Conservation (phyloP, 73 alveolate species). For the Stentor coeruleus region DNA sequence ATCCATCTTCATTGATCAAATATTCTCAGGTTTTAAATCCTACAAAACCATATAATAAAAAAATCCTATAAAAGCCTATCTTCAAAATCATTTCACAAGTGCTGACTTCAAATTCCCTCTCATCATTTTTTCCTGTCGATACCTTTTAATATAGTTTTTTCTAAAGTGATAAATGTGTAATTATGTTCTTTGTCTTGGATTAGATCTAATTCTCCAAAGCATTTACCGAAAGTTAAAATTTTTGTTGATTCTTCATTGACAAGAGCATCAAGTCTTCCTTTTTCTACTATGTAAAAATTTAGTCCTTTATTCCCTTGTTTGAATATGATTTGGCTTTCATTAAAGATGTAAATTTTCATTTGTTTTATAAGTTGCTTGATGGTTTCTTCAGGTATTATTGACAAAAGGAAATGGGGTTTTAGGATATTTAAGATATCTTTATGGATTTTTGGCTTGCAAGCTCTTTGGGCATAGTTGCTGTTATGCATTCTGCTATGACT, state of each 20-base stretch:
- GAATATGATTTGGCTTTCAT: not conserved
- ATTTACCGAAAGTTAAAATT: not conserved
- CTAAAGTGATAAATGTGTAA: not conserved
- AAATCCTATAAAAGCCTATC: too few species aligned
- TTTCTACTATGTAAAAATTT: not conserved
- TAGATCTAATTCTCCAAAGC: not conserved
- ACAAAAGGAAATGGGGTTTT: not conserved
- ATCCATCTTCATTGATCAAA: conserved; percentile 14
- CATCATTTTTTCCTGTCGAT: not conserved
- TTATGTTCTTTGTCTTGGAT: not conserved
- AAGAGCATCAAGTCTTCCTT: not conserved
- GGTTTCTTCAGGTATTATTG: not conserved
- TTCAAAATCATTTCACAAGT: too few species aligned
- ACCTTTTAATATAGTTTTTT: too few species aligned
- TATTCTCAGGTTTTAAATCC: conserved; percentile 9
- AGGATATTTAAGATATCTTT: not conserved
- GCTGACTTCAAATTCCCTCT: too few species aligned
- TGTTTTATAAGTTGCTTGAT: not conserved
- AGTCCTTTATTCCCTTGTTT: not conserved
- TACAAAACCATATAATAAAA: not conserved
- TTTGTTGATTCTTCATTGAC: not conserved
- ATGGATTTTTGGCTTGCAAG: not conserved
- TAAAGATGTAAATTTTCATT: not conserved
- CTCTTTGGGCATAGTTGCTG: not conserved
- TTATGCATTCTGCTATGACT: not conserved